Evolutionary conservation across 331 rosid genomes (phyloP).

Genomic region (Quercus phellos): DNA sequence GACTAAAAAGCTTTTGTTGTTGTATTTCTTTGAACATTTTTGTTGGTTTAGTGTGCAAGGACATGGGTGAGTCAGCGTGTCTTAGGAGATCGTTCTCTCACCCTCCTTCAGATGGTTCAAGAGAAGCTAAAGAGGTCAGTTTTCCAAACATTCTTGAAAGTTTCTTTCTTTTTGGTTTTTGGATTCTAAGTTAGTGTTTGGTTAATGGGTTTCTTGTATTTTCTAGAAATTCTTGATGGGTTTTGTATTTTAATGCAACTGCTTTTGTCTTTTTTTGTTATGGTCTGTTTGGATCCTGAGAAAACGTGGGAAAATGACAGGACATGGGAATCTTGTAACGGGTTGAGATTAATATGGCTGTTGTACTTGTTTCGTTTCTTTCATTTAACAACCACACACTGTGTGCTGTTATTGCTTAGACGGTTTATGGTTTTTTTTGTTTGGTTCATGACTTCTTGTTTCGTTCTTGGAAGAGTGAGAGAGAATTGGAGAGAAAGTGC

Average conservation of each 20-base stretch:
- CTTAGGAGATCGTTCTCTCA: constrained; percentile 59
- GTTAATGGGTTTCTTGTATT: constrained; percentile 1
- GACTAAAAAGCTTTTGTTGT: neutral
- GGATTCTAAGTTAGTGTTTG: neutral
- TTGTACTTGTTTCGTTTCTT: neutral
- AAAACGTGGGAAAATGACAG: constrained; percentile 6
- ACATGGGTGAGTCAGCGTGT: constrained; percentile 58
- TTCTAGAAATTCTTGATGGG: constrained; percentile 16
- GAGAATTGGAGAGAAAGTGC: neutral
- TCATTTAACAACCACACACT: no score
- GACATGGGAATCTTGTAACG: constrained; percentile 21
- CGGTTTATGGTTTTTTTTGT: neutral
- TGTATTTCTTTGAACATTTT: neutral
- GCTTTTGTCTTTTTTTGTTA: neutral
- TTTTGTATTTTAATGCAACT: neutral
- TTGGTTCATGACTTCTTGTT: neutral
- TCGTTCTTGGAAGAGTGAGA: neutral
- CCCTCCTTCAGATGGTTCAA: constrained; percentile 46
- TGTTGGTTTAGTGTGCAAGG: neutral
- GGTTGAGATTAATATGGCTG: neutral
- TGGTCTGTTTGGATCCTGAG: constrained; percentile 32
- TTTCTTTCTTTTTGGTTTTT: constrained; percentile 4
- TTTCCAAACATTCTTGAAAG: neutral
- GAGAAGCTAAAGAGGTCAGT: constrained; percentile 47
- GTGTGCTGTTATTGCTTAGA: no score